Conservation (phyloP, 306 rosid genomes). For the Quercus engelmannii region DNA sequence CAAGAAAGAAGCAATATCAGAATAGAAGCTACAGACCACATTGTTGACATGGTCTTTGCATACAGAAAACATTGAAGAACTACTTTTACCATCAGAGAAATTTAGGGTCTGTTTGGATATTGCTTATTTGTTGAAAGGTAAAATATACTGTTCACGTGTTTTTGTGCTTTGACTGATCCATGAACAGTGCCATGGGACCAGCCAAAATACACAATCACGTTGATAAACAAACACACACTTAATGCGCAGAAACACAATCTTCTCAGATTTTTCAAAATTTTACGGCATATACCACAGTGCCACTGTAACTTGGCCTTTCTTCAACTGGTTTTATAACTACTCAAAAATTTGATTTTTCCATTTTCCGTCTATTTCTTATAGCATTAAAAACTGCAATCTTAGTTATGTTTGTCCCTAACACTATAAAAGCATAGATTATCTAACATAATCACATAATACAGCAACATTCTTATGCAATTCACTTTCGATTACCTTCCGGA, state of each 20-base stretch:
- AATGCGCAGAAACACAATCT: background rate
- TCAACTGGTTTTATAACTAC: background rate
- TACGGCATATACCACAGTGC: background rate
- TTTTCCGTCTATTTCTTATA: background rate
- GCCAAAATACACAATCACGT: no score
- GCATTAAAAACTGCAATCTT: background rate
- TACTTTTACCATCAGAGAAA: background rate
- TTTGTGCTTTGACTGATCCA: no score
- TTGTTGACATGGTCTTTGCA: background rate
- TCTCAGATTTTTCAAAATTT: background rate
- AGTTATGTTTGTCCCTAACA: background rate
- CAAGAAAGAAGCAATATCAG: background rate
- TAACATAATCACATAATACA: background rate
- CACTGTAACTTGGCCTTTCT: background rate
- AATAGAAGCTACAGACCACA: background rate
- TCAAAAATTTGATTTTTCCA: background rate
- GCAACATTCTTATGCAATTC: background rate
- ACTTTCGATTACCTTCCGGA: slow-evolving; percentile 48
- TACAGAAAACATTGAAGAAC: background rate
- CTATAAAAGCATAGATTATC: no score
- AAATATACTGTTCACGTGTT: no score
- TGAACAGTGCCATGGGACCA: no score
- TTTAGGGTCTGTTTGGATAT: background rate
- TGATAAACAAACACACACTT: no score
- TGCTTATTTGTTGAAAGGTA: no score